Evolutionary conservation across 257 asterid species (phyloP).

Genomic region (Solanum neorickii): DNA sequence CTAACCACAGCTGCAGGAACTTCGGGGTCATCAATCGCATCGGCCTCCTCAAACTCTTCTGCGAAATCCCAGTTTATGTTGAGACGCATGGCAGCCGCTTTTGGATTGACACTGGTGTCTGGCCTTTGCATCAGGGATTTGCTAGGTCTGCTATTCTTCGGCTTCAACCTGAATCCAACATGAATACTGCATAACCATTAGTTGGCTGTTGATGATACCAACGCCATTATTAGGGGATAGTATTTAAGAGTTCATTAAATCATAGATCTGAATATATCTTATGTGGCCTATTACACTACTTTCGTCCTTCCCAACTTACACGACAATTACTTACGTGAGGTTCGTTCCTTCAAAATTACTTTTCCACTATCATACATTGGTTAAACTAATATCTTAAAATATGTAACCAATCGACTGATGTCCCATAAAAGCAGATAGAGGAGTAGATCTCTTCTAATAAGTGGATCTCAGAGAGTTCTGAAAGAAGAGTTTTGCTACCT

Average conservation of each 20-base stretch:
- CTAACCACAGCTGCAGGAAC: background rate
- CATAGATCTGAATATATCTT: background rate
- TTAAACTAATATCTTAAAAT: background rate
- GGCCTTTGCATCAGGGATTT: slow-evolving; percentile 62
- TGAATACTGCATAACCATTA: background rate
- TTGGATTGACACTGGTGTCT: slow-evolving; percentile 64
- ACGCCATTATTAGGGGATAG: background rate
- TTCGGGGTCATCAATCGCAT: background rate
- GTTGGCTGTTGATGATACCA: background rate
- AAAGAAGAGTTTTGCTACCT: background rate
- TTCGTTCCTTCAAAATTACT: background rate
- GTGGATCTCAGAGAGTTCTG: background rate
- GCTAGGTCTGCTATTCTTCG: slow-evolving; percentile 23
- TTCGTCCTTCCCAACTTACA: background rate
- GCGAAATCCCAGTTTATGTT: slow-evolving; percentile 82
- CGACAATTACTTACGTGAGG: background rate
- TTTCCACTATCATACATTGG: background rate
- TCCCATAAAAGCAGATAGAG: background rate
- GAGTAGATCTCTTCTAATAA: background rate
- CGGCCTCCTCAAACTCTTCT: slow-evolving; percentile 55
- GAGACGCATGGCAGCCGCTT: slow-evolving; percentile 70
- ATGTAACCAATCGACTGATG: background rate
- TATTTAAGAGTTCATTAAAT: background rate
- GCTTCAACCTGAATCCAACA: slow-evolving; percentile 28
- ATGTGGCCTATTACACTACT: background rate